A percentile compares a stretch with the other conserved stretches of the same genome.
phyloP scores from a whole-genome alignment of 2,329 filamentous ascomycete species.

The Kalmusia sp. region DNA sequence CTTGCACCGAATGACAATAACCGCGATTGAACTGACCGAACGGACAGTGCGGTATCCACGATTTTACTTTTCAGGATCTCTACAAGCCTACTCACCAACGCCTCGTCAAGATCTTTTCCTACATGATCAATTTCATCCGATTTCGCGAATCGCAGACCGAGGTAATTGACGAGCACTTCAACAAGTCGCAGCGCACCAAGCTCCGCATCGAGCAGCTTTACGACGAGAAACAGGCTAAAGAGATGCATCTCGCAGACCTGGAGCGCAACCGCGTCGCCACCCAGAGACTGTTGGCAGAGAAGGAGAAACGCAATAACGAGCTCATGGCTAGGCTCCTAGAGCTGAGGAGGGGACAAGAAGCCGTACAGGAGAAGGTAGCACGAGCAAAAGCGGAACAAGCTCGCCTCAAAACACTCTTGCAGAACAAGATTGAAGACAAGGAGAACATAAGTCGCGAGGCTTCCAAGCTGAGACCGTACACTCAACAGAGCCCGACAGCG shows the following conservation, averaged over 20 bases:
- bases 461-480: constrained; percentile 88
- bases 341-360: constrained; percentile 80
- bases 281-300: constrained; percentile 82
- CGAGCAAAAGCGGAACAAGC: constrained; percentile 81
- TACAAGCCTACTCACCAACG: constrained; percentile 90
- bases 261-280: constrained; percentile 79
- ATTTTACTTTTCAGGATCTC: constrained; percentile 92
- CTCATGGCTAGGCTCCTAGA: constrained; percentile 83
- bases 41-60: constrained; percentile 80
- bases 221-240: constrained; percentile 85
- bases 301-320: constrained; percentile 84
- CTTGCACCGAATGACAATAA: not conserved
- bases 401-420: constrained; percentile 73
- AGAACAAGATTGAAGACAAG: constrained; percentile 74
- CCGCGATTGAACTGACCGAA: constrained; percentile 15
- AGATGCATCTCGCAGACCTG: constrained; percentile 80
- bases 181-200: constrained; percentile 87
- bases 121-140: constrained; percentile 97
- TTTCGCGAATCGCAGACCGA: constrained; percentile 92
- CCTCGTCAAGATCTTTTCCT: constrained; percentile 93
- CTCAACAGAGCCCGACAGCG: constrained; percentile 83
- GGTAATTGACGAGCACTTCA: constrained; percentile 92
- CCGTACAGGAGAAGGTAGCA: constrained; percentile 81
- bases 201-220: constrained; percentile 86
- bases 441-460: constrained; percentile 82